Base-by-base conservation (phyloP, 345 rosid genomes). In the Aquilaria sinensis region DNA sequence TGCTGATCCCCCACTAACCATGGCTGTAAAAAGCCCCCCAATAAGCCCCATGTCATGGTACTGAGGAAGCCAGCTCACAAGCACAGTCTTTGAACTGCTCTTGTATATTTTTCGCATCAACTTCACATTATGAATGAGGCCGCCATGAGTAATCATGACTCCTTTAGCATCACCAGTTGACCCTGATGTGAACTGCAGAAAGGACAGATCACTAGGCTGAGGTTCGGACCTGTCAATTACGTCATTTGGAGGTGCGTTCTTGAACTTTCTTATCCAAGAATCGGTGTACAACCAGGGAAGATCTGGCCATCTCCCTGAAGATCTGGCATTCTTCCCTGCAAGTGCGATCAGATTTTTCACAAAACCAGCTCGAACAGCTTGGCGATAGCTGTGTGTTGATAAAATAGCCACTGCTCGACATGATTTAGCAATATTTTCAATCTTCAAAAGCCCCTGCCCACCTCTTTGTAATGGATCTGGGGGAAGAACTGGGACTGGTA, bases 21-120 rank as follows among this genome's bases (percentile, higher is more conserved):
- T 37, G 34, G 92, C 81, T 9, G 85, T 81, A 62, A 86, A 81
- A 60, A 86, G 78, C 50, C 92, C 92, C 56, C 92, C 92, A 58
- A 86, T 83, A 49, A 86, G 72, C 51, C 92, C 92, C 88, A 83
- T 83, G 70, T 83, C 88, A 71, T 86, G 92, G 72, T 86, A 86
- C 48, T 86, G 92, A 34, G 92, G 92, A 65, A 86, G 88, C 92
- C 92, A 86, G 63, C 86, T 81, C 47, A 83, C 75, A 8, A 76
- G 63, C 29, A 83, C 79, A n/a, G 88, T 83, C 57, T 76, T 73
- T 30, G 92, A 86, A 62, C 80, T 81, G 79, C 86, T 81, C 69
- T 46, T 75, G 56, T 83, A 86, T 67, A 58, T 73, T 66, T 65
- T 75, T 37, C 73, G 60, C 92, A 83, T 86, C 73, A 81, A 51